These are phyloP conservation scores for Phytopythium vexans DNA, from an alignment of 352 stramenopile genomes.

Conservation along the genomic window DNA sequence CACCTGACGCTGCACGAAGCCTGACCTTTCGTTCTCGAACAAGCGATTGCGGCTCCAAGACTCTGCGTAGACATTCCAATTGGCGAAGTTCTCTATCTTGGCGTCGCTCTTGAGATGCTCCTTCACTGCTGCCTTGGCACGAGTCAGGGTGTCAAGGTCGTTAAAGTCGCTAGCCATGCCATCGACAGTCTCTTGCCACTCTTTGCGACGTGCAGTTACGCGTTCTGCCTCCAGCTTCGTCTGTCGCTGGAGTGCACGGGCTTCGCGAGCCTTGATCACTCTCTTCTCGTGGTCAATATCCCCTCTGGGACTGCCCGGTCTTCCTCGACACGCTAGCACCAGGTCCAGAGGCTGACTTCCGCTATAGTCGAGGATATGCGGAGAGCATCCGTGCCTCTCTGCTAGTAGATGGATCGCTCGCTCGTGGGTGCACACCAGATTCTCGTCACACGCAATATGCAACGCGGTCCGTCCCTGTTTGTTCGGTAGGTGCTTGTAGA, in stretches of 20 bases:
- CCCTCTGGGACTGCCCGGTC: slow-evolving; percentile 56
- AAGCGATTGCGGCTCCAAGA: slow-evolving; percentile 52
- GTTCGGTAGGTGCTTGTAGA: slow-evolving; percentile 64
- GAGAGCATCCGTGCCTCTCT: slow-evolving; percentile 54
- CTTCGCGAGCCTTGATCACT: slow-evolving; percentile 24
- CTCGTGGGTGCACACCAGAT: slow-evolving; percentile 79
- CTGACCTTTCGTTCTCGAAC: slow-evolving; percentile 55
- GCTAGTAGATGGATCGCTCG: slow-evolving; percentile 48
- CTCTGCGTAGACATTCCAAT: slow-evolving; percentile 56
- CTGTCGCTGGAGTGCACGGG: slow-evolving; percentile 26
- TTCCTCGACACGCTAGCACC: slow-evolving; percentile 42
- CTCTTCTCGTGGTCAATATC: slow-evolving; percentile 25
- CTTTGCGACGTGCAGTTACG: slow-evolving; percentile 19
- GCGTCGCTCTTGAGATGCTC: slow-evolving; percentile 6
- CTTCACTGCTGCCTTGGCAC: slow-evolving; percentile 31
- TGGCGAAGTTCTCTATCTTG: slow-evolving; percentile 4
- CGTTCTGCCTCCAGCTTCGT: slow-evolving; percentile 27
- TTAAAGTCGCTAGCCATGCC: slow-evolving; percentile 44
- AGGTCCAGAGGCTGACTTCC: slow-evolving; percentile 34
- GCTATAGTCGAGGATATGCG: slow-evolving; percentile 48
- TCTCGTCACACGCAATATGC: slow-evolving; percentile 78
- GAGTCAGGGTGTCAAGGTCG: slow-evolving; percentile 44
- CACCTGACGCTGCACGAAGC: slow-evolving; percentile 67
- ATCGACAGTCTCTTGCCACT: slow-evolving; percentile 47
- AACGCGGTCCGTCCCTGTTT: slow-evolving; percentile 60